These are phyloP conservation scores for Neonectria magnoliae DNA, from an alignment of 2,329 filamentous ascomycete species.

Conservation along the genomic window DNA sequence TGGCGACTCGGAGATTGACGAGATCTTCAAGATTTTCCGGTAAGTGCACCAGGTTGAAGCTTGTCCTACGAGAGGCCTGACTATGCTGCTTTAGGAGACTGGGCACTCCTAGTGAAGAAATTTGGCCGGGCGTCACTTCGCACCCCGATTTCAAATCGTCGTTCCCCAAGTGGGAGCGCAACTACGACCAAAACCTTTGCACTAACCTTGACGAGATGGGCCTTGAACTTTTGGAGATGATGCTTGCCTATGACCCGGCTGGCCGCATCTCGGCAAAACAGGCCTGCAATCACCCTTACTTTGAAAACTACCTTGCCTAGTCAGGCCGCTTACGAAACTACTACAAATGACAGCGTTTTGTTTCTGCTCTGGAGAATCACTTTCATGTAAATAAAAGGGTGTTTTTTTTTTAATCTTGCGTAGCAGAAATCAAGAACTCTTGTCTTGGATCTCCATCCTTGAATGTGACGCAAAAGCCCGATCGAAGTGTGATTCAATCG, in stretches of 20 bases:
- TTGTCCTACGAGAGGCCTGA: conserved; percentile 15
- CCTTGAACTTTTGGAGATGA: conserved; percentile 72
- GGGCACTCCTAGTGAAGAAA: conserved; percentile 82
- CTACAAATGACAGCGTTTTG: no score
- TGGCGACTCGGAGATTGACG: conserved; percentile 76
- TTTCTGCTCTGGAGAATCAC: no score
- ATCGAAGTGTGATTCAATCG: no score
- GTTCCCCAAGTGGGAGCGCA: conserved; percentile 89
- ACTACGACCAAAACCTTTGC: conserved; percentile 67
- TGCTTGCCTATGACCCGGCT: conserved; percentile 89
- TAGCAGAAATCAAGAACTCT: no score
- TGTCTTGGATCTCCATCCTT: no score
- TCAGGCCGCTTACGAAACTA: no score
- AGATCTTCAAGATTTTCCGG: conserved; percentile 73
- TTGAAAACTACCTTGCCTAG: conserved; percentile 55
- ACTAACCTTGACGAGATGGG: conserved; percentile 77
- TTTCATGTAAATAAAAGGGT: no score
- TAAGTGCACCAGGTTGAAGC: conserved; percentile 50
- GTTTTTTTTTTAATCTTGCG: no score
- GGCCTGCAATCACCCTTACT: conserved; percentile 86
- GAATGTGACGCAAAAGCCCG: no score
- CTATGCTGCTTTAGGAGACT: conserved; percentile 64
- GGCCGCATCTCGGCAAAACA: conserved; percentile 90
- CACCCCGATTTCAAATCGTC: conserved; percentile 94
- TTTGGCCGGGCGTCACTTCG: conserved; percentile 90